Conservation (phyloP, 352 stramenopile genomes). For the Blastocystis hominis region DNA sequence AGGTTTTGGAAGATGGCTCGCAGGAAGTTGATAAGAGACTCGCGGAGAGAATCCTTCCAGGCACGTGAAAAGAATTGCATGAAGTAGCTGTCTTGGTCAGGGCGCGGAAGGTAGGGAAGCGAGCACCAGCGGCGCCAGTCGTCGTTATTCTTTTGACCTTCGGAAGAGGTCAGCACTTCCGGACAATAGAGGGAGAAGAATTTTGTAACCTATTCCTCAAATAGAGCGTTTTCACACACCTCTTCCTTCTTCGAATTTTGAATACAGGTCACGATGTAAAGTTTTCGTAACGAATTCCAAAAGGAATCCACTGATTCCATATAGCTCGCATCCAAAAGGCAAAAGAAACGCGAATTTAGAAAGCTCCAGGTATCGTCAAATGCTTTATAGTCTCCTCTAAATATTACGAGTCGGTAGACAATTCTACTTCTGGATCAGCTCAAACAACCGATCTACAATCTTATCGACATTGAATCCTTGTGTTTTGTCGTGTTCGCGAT, state of each 20-base stretch:
- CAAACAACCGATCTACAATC: conserved; percentile 19
- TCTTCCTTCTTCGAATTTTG: not conserved
- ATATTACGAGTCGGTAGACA: not conserved
- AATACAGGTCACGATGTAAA: conserved; percentile 13
- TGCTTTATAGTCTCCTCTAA: conserved; percentile 21
- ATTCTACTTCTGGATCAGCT: not conserved
- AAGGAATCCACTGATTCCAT: conserved; percentile 7
- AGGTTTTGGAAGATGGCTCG: conserved; percentile 49
- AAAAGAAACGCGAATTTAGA: conserved; percentile 45
- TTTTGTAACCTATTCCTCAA: not conserved
- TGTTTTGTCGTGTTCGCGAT: conserved; percentile 18
- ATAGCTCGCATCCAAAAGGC: conserved; percentile 8
- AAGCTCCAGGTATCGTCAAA: conserved; percentile 34
- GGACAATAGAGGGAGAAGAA: conserved; percentile 21
- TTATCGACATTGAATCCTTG: conserved; percentile 50
- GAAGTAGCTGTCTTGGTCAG: conserved; percentile 40
- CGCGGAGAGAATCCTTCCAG: conserved; percentile 20
- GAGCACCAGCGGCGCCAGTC: conserved; percentile 45
- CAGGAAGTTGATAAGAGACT: conserved; percentile 30
- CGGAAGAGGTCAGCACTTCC: not conserved
- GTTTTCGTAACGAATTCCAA: conserved; percentile 6
- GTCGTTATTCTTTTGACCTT: not conserved
- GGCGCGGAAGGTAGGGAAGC: not conserved
- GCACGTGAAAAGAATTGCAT: conserved; percentile 12
- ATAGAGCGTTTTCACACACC: not conserved